Base-by-base conservation (phyloP, 306 rosid species). In the Trichosanthes truncata region DNA sequence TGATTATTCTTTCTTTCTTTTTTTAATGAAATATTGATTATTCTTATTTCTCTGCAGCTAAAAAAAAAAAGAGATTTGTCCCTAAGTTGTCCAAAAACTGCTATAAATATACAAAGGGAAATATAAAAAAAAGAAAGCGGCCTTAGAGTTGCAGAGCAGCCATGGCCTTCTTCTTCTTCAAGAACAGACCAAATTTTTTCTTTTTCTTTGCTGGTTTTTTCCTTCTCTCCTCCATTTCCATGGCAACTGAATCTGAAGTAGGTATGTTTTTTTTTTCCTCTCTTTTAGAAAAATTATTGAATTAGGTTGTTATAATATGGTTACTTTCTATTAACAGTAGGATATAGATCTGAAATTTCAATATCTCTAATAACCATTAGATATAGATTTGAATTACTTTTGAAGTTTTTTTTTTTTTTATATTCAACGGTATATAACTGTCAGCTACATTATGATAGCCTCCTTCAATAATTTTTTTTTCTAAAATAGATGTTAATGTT, bases 221-320 rank as follows among this genome's bases (percentile, higher is more conserved):
- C 78, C 36, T 85, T 46, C 69, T 57, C 72, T 73, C 86, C 81
- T 7, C 74, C 45, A 29, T 81, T 76, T 81, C 85, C 84, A 55
- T 67, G 79, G 90, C 91, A 73, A 11, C 81, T 25, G 80, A 81
- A 2, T 36, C 88, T 52, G 86, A 86, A 89, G 82, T 48, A 52
- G 92, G 98, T 93, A 86, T 74, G 77, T 9, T n/a, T 55, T 49
- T 40, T 80, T 26, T 74, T 83, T 77, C 20, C 52, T 36, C 17
- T 43, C 7, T 2, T 23, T 7, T 1, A 5, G n/a, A 18, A 53
- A 53, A 20, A 53, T 1, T 2, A 56, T 21, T 56, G 8, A 53
- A 12, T 51, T 9, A 45, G 49, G 6, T 2, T 3, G 14, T 0
- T 13, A 48, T 5, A 48, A 3, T 7, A 1, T 1, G 3, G 6